Evolutionary conservation across 2,329 filamentous ascomycete genomes (phyloP), one percentile per base, ranked within the genome.

Genomic region (Alternaria solani): DNA sequence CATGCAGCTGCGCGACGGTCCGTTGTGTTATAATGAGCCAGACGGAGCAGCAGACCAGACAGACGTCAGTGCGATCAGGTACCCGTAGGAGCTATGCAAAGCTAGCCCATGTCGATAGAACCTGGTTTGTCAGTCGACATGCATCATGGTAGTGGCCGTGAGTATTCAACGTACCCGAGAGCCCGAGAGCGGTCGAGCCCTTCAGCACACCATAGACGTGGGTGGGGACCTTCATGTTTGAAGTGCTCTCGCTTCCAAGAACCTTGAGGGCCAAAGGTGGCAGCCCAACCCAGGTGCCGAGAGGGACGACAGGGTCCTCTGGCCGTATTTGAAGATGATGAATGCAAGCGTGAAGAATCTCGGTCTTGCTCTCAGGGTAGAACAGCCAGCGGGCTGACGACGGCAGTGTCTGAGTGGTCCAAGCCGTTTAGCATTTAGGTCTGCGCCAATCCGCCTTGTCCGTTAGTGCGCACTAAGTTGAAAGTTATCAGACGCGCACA

Each of bases 301-400:
- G 32, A 48, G 42, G 55, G 52, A 52, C 49, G 67, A 63, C 65
- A 73, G 64, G 68, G 66, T 62, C 49, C 14, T 38, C 46, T 61
- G 39, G 69, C 65, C 69, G 30, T 23, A 14, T 42, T 51, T 54
- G 62, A 62, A 61, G 32, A 75, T 65, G 65, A 71, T 58, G 71
- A 56, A 74, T 74, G 69, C 55, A 70, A 62, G 63, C 65, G 64
- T 66, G 67, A 67, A 57, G 59, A 64, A 61, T 51, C 49, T 64
- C 47, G 30, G 43, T 62, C 54, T 48, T 55, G 25, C 42, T 34
- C 48, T 41, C 64, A 61, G 61, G 62, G 60, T 59, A 47, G 51
- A 62, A 46, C 55, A 55, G 62, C 64, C 55, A 57, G 34, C 55
- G 52, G 63, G 57, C 43, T 34, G 38, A 46, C 54, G 43, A 39